phyloP scores from a whole-genome alignment of 2,329 filamentous ascomycete genomes.

The Ceratocystis eucalypticola region DNA sequence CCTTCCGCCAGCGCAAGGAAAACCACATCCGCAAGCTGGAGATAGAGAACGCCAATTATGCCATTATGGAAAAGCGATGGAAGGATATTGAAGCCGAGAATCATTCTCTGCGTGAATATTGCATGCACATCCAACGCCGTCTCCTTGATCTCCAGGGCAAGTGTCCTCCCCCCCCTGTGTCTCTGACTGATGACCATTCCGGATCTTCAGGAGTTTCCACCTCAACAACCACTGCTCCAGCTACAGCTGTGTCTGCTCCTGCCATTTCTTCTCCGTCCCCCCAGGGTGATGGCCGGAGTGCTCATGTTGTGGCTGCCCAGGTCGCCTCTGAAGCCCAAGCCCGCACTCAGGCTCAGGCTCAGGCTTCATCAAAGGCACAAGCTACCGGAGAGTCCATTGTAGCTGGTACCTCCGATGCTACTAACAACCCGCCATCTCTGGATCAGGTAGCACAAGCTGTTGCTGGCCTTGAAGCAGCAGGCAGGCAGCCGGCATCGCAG shows the following conservation, averaged over 20 bases:
- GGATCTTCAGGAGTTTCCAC: background rate
- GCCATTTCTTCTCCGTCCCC: background rate
- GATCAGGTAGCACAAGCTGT: constrained; percentile 40
- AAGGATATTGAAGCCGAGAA: constrained; percentile 81
- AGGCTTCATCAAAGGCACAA: constrained; percentile 32
- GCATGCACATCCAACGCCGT: constrained; percentile 76
- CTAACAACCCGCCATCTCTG: constrained; percentile 29
- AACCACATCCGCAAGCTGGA: constrained; percentile 97
- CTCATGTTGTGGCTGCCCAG: background rate
- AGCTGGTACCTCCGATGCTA: constrained; percentile 18
- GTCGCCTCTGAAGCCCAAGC: background rate
- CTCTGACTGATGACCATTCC: constrained; percentile 3
- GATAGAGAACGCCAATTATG: constrained; percentile 74
- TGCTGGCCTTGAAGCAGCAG: constrained; percentile 30
- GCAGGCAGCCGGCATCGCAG: constrained; percentile 24
- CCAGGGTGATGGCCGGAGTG: background rate
- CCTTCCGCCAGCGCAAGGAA: constrained; percentile 94
- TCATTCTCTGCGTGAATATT: constrained; percentile 80
- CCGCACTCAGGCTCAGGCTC: constrained; percentile 21
- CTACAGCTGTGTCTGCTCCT: background rate
- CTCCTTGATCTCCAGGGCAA: constrained; percentile 74
- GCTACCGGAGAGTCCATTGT: constrained; percentile 27
- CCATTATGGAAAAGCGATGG: constrained; percentile 59
- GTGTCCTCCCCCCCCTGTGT: constrained; percentile 61
- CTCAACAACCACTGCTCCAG: background rate